Conservation (phyloP, 1,284 basidiomycete genomes). For the Sphagnurus paluster region DNA sequence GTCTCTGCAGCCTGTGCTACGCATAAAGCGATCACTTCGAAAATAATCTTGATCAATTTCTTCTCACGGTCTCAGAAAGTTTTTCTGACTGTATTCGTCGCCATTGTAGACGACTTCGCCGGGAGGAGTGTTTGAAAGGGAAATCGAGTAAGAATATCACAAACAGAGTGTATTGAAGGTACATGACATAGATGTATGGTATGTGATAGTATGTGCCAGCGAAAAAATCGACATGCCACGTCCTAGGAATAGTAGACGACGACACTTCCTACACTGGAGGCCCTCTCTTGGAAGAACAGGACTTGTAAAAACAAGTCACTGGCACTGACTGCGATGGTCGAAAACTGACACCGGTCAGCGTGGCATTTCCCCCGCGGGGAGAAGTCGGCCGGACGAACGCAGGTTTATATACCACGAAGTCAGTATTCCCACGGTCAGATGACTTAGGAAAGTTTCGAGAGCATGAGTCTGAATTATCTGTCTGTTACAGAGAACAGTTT, state of each 20-base stretch:
- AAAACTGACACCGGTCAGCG: slow-evolving; percentile 44
- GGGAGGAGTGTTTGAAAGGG: not conserved
- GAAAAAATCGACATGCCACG: slow-evolving; percentile 49
- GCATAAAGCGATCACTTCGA: slow-evolving; percentile 5
- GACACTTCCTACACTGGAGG: slow-evolving; percentile 52
- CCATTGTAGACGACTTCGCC: no score
- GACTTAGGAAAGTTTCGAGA: slow-evolving; percentile 15
- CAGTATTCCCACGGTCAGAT: slow-evolving; percentile 26
- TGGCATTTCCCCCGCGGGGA: slow-evolving; percentile 44
- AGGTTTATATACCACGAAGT: slow-evolving; percentile 26
- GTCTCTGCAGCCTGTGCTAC: no score
- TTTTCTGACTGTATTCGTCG: not conserved
- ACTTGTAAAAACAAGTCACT: slow-evolving; percentile 40
- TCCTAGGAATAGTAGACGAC: slow-evolving; percentile 37
- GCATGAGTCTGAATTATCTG: no score
- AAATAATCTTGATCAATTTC: slow-evolving; percentile 21
- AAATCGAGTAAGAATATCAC: not conserved
- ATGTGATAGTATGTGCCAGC: slow-evolving; percentile 36
- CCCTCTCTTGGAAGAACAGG: slow-evolving; percentile 45
- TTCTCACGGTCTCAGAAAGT: slow-evolving; percentile 14
- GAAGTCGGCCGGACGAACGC: slow-evolving; percentile 6
- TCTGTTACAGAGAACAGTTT: not conserved
- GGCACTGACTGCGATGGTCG: slow-evolving; percentile 50
- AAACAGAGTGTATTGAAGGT: not conserved
- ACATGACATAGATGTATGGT: not conserved